A percentile compares a stretch with the other conserved stretches of the same genome.
Evolutionary conservation across 768 basidiomycete genomes (phyloP).

Genomic region (Sporobolomyces phaffii): DNA sequence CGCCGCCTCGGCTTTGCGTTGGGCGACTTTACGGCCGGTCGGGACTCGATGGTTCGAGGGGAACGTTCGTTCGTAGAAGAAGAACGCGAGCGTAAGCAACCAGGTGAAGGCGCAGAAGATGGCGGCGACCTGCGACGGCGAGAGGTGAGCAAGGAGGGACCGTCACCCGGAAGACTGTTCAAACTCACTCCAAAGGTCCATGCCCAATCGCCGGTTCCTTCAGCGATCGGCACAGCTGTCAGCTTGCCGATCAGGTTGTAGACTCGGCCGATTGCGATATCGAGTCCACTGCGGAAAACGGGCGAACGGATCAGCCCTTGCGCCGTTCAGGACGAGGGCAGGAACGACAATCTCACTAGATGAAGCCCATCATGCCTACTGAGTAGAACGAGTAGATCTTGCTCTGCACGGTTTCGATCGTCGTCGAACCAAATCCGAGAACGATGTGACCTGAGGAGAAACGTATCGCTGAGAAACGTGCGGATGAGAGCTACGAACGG

Average conservation of each 20-base stretch:
- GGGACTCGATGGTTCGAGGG: background rate
- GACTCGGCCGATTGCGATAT: conserved; percentile 11
- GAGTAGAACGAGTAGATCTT: conserved; percentile 12
- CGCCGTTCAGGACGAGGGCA: background rate
- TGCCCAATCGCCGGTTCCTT: background rate
- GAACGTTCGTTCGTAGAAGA: conserved; percentile 17
- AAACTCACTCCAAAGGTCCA: conserved; percentile 23
- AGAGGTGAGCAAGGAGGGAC: no score
- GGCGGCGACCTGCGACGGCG: background rate
- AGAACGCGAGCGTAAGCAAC: background rate
- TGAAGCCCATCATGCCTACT: conserved; percentile 6
- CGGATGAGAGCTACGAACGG: background rate
- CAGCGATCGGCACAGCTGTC: conserved; percentile 9
- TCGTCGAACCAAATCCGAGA: conserved; percentile 12
- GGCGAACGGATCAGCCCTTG: background rate
- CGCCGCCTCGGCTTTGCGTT: background rate
- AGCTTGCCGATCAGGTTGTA: conserved; percentile 22
- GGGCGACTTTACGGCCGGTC: conserved; percentile 9
- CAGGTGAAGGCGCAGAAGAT: conserved; percentile 13
- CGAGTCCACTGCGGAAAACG: background rate
- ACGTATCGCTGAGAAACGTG: background rate
- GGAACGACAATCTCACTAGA: conserved; percentile 1
- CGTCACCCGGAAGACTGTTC: no score
- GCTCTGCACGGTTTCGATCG: conserved; percentile 18
- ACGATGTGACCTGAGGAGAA: conserved; percentile 7